Evolutionary conservation across 2,329 filamentous ascomycete genomes (phyloP).

Genomic region (Salinomyces thailandicus): DNA sequence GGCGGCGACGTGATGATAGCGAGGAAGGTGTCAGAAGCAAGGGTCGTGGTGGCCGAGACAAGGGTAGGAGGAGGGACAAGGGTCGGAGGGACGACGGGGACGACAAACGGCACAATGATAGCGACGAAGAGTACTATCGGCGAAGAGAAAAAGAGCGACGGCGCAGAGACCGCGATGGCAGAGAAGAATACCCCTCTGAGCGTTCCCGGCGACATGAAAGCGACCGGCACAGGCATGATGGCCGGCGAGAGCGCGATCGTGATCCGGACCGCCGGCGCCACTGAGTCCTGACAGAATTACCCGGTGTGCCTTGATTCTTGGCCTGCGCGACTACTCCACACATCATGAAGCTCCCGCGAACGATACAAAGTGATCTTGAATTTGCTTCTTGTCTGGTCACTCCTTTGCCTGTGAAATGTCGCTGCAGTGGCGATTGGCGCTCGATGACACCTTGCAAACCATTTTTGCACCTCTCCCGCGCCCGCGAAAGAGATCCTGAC

Average conservation of each 20-base stretch:
- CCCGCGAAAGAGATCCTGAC: too few relatives aligned
- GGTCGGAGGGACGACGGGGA: slow-evolving; percentile 13
- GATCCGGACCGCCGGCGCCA: background rate
- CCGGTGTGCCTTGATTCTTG: too few relatives aligned
- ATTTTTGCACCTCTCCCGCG: too few relatives aligned
- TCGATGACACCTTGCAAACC: too few relatives aligned
- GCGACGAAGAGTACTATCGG: slow-evolving; percentile 16
- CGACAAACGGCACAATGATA: slow-evolving; percentile 12
- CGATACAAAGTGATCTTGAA: too few relatives aligned
- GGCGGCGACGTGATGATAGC: slow-evolving; percentile 11
- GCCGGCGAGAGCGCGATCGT: background rate
- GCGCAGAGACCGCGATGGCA: slow-evolving; percentile 16
- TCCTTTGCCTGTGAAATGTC: too few relatives aligned
- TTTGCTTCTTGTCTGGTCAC: too few relatives aligned
- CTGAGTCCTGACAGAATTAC: too few relatives aligned
- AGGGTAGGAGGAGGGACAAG: slow-evolving; percentile 8
- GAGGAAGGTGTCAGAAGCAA: slow-evolving; percentile 5
- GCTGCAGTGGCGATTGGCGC: too few relatives aligned
- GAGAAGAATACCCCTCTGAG: slow-evolving; percentile 11
- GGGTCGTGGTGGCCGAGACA: slow-evolving; percentile 10
- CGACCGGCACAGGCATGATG: background rate
- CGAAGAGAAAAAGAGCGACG: slow-evolving; percentile 21
- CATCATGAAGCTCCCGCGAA: too few relatives aligned
- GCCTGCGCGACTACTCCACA: too few relatives aligned
- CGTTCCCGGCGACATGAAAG: slow-evolving; percentile 11